Base-by-base conservation (phyloP, 805 yeast species). In the Saturnispora sanitii region DNA sequence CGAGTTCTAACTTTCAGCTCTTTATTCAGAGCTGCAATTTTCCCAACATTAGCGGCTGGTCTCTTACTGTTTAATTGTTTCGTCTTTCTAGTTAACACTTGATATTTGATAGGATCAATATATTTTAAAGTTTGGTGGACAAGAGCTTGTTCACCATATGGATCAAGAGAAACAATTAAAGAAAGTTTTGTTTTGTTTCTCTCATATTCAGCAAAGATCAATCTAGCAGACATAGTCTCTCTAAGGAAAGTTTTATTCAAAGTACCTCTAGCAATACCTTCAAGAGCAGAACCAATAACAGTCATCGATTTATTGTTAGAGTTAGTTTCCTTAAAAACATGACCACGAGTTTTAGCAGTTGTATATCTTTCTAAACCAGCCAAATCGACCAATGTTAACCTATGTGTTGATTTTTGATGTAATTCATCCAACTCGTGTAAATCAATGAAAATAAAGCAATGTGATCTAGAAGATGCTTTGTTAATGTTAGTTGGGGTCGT, bases 311-410 rank as follows among this genome's bases (percentile, higher is more conserved):
- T 64, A 48, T 73, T 73, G 16, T 73, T 70, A 38, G 67, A 63
- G 37, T 70, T 64, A 15, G 73, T 70, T 45, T 73, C 78, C 35
- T 56, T 61, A 34, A 70, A 56, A 18, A 67, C 61, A n/a, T 57
- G 51, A 4, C 75, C 75, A 8, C 58, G 56, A 0, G 75, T 67
- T 40, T 61, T 62, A 1, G 77, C 68, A 11, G 58, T 45, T 43
- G 68, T 70, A 8, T 70, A 60, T 48, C 77, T 60, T 52, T 74
- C 78, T 7, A 73, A 61, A 1, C 78, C 58, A 2, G 78, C 76
- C 16, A 75, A 49, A 47, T 75, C 79, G 0, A 71, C 72, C 32
- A 75, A 53, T 0, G 72, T 67, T 21, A 74, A 54, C 36, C 73
- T 60, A 4, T 71, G 52, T 2, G 60, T 44, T 40, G 42, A 51